Base-by-base conservation (phyloP, 2,329 filamentous ascomycete species). In the Aspergillus glaucus region DNA sequence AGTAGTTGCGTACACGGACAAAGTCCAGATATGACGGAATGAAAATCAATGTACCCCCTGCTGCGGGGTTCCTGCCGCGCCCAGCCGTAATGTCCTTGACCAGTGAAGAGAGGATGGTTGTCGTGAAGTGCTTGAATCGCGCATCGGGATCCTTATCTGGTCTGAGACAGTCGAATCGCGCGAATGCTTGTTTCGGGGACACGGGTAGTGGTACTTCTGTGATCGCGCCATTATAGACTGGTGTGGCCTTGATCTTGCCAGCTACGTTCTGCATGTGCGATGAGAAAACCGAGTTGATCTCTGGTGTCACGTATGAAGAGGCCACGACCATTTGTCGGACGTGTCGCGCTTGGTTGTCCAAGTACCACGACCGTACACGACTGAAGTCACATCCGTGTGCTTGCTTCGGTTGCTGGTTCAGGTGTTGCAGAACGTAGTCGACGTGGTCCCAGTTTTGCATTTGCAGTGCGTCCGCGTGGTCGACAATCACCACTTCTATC, bases 371-470 rank as follows among this genome's bases (percentile, higher is more conserved):
- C 45, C 91, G 81, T 5, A 97, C 88, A 15, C 93, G 87, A 57
- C 86, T 88, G 66, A 97, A 95, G 73, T 98, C 93, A 62, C 89
- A 95, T 55, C 87, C 91, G 67, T 96, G 91, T 1, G 88, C 81
- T 59, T 95, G 88, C 62, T 86, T 88, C 34, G 93, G 92, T 61
- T 95, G 88, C 19, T 87, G 77, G 66, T 98, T 98, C 53, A 98
- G 79, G 66, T 95, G 88, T 54, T 88, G 84, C 62, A 97, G 91
- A 59, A 96, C 87, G 65, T 87, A 88, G 66, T 94, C 88, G 52
- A 96, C 81, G 64, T 98, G 92, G 62, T 96, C 90, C 91, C 92
- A 97, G 67, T 95, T 97, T 68, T 98, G 93, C 90, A 96, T 96
- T 7, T 95, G 80, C 39, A 96, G 80, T 0, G 90, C 90, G 68